A percentile compares a stretch with the other conserved stretches of the same genome.
phyloP scores from a whole-genome alignment of 495 filamentous ascomycete species.

The Talaromyces proteolyticus region DNA sequence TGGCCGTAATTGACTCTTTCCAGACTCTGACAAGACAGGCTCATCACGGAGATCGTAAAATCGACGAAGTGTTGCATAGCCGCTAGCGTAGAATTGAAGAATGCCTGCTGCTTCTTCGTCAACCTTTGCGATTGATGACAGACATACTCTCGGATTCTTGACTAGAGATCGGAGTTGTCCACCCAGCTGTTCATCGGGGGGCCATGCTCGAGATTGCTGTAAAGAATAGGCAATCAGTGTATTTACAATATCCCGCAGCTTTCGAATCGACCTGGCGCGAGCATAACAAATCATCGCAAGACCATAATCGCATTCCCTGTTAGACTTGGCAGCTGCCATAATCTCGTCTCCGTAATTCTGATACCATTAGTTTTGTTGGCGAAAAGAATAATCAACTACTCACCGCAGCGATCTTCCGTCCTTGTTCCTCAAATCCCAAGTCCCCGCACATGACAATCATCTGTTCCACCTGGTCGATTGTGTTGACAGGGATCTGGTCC shows the following conservation, averaged over 20 bases:
- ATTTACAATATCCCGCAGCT: constrained; percentile 75
- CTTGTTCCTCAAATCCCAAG: constrained; percentile 64
- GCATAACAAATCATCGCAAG: constrained; percentile 81
- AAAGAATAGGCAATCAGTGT: constrained; percentile 83
- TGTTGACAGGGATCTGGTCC: constrained; percentile 55
- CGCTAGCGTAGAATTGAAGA: constrained; percentile 76
- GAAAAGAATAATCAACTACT: constrained; percentile 18
- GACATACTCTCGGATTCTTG: constrained; percentile 55
- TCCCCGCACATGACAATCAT: constrained; percentile 64
- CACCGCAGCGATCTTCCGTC: constrained; percentile 71
- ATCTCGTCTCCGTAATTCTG: constrained; percentile 75
- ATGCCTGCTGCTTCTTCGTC: constrained; percentile 76
- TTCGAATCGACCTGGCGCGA: constrained; percentile 63
- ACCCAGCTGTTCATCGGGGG: constrained; percentile 62
- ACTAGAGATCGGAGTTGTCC: constrained; percentile 58
- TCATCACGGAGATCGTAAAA: constrained; percentile 85
- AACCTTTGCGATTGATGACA: constrained; percentile 55
- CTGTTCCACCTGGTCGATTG: constrained; percentile 63
- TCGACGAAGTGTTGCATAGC: constrained; percentile 79
- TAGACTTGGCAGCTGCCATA: constrained; percentile 47
- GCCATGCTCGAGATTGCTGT: constrained; percentile 74
- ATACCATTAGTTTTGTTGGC: constrained; percentile 9
- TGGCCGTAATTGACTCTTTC: constrained; percentile 37
- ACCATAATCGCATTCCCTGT: constrained; percentile 51
- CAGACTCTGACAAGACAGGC: constrained; percentile 31